Evolutionary conservation across 2,329 filamentous ascomycete genomes (phyloP), one percentile per base, ranked within the genome.

Genomic region (Ramularia collo-cygni): DNA sequence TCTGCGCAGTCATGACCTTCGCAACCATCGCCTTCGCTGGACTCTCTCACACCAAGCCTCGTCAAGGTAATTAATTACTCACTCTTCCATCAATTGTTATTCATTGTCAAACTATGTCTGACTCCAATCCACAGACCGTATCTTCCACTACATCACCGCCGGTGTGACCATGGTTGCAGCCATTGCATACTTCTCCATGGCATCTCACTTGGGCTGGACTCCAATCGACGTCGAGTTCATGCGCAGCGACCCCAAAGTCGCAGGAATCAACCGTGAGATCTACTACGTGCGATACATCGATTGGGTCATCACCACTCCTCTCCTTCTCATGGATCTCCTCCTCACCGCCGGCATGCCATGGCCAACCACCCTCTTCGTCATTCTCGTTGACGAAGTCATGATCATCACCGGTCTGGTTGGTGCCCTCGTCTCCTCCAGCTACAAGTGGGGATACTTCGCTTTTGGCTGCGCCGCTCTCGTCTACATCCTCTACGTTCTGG

Each of bases 401-500:
- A 73, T 85, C 34, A 64, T 83, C n/a, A 75, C 74, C 15, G 78
- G 77, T 16, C 70, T 84, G 4, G 69, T 83, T 13, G 81, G 81
- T 18, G 78, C 81, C 3, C 70, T 84, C 1, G 76, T 81, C 3
- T 57, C 61, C 12, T 75, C 72, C 7, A 64, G 63, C 2, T 85
- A 83, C 66, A 85, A 83, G 57, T 84, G 76, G 77, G 78, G 77
- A 1, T 85, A 79, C 62, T 82, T 72, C 58, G 62, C 64, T 8
- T 79, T 82, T 40, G 74, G 72, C 40, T 67, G 43, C 64, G 66
- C 47, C 42, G 62, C 48, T 52, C 67, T 40, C 42, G 63, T 76
- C 47, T 79, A 76, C 57, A 72, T 85, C 36, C 58, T 72, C 28
- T 85, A 75, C 57, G 62, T 77, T 42, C 70, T 85, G 3, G 65